Evolutionary conservation across 1,139 yeast species (phyloP), one percentile per base, ranked within the genome.

Genomic region (Insectozyma bohioensis): DNA sequence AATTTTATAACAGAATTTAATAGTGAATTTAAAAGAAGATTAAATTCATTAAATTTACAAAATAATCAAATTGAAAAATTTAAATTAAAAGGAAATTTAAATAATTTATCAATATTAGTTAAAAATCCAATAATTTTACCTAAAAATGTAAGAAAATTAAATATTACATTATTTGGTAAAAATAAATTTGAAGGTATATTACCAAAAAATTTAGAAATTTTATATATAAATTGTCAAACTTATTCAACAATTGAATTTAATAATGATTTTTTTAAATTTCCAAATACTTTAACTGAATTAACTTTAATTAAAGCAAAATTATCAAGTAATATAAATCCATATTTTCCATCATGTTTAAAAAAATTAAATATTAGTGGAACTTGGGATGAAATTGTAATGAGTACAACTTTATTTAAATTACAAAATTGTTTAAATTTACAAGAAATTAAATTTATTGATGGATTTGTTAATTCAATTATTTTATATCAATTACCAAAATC

Each of bases 141-240:
- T n/a, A n/a, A n/a, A n/a, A n/a, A n/a, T n/a, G n/a, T n/a, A n/a
- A n/a, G n/a, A n/a, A n/a, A n/a, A n/a, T n/a, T n/a, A n/a, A n/a
- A n/a, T n/a, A n/a, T n/a, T n/a, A n/a, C n/a, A n/a, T n/a, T n/a
- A n/a, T n/a, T n/a, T n/a, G n/a, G n/a, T n/a, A n/a, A 13, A 11
- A 9, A 16, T 5, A 16, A 22, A n/a, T 36, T 36, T 16, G 16
- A 28, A 11, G 20, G 3, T 13, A 4, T 3, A 4, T 29, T 39
- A 24, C 39, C 43, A 7, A 7, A 11, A 5, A 26, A 31, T 12
- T 35, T 39, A 25, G 25, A 27, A 17, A 19, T 30, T 6, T 30
- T 39, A 19, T 35, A 28, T 24, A 32, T 36, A 5, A 39, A 36
- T 18, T 39, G 37, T 33, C 28, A 30, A 11, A 24, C 26, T 26